Conservation (phyloP, 2,329 filamentous ascomycete species). For the Microdochium trichocladiopsis region DNA sequence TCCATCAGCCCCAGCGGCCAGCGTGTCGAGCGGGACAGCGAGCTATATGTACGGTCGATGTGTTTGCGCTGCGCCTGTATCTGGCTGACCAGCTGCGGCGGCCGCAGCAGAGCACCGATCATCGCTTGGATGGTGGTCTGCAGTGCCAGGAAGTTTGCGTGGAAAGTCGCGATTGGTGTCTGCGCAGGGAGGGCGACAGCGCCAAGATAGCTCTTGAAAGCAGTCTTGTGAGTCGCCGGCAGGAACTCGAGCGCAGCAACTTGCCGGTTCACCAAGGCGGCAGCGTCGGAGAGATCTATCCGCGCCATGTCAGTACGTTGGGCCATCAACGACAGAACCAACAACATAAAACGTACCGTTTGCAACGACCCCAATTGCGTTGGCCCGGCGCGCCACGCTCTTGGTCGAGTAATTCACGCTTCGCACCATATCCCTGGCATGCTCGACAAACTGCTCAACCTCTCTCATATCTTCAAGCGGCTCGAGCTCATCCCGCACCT, state of each 20-base stretch:
- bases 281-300: constrained; percentile 62
- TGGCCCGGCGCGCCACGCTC: constrained; percentile 73
- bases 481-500: constrained; percentile 80
- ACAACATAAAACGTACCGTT: constrained; percentile 38
- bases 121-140: constrained; percentile 80
- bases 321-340: neutral
- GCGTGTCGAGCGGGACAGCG: constrained; percentile 64
- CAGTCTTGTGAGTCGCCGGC: constrained; percentile 58
- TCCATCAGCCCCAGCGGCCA: constrained; percentile 82
- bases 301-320: constrained; percentile 18
- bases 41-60: constrained; percentile 71
- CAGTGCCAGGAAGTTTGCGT: constrained; percentile 71
- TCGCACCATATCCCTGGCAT: constrained; percentile 84
- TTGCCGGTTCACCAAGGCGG: constrained; percentile 43
- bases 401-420: constrained; percentile 78
- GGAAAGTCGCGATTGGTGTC: constrained; percentile 65
- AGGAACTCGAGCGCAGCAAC: constrained; percentile 57
- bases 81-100: constrained; percentile 67
- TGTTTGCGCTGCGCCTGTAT: constrained; percentile 70
- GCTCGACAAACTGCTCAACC: constrained; percentile 87
- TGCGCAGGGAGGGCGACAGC: constrained; percentile 61
- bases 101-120: constrained; percentile 69
- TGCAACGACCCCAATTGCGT: constrained; percentile 59
- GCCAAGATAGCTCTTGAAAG: constrained; percentile 65
- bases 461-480: constrained; percentile 78